phyloP scores from a whole-genome alignment of 2,329 filamentous ascomycete species.

The Penicillium sp. region DNA sequence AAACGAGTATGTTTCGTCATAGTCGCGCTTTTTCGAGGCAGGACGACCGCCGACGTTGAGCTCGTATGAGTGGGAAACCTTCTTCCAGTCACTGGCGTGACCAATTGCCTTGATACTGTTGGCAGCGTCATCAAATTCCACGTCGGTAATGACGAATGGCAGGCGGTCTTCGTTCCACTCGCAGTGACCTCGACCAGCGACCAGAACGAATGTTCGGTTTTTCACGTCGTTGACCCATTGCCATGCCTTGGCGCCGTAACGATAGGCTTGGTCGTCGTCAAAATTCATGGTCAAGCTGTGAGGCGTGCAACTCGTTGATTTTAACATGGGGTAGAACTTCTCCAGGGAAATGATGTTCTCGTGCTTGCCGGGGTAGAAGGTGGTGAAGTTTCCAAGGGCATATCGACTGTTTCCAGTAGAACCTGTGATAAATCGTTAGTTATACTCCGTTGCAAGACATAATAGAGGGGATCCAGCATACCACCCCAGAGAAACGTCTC shows the following conservation, averaged over 20 bases:
- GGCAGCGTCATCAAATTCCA: conserved; percentile 19
- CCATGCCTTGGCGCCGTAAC: conserved; percentile 20
- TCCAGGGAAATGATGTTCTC: conserved; percentile 23
- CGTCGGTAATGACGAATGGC: conserved; percentile 26
- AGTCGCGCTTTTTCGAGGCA: background rate
- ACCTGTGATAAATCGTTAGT: background rate
- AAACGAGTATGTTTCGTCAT: conserved; percentile 5
- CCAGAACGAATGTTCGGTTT: conserved; percentile 23
- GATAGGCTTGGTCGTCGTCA: conserved; percentile 14
- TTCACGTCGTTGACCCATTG: conserved; percentile 26
- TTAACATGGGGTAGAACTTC: conserved; percentile 17
- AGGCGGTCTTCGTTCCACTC: conserved; percentile 24
- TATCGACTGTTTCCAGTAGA: conserved; percentile 1
- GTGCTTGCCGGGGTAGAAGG: conserved; percentile 3
- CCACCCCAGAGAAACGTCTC: conserved; percentile 3
- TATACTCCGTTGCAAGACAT: background rate
- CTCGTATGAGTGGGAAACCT: conserved; percentile 23
- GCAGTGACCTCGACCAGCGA: conserved; percentile 27
- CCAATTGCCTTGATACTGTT: conserved; percentile 22
- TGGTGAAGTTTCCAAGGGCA: conserved; percentile 1
- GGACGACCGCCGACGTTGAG: conserved; percentile 2
- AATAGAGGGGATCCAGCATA: background rate
- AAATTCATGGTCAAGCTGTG: conserved; percentile 21
- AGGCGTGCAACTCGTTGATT: conserved; percentile 22
- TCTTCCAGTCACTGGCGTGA: conserved; percentile 21